Conservation (phyloP, 2,329 filamentous ascomycete genomes). For the Ophiosphaerella korrae region DNA sequence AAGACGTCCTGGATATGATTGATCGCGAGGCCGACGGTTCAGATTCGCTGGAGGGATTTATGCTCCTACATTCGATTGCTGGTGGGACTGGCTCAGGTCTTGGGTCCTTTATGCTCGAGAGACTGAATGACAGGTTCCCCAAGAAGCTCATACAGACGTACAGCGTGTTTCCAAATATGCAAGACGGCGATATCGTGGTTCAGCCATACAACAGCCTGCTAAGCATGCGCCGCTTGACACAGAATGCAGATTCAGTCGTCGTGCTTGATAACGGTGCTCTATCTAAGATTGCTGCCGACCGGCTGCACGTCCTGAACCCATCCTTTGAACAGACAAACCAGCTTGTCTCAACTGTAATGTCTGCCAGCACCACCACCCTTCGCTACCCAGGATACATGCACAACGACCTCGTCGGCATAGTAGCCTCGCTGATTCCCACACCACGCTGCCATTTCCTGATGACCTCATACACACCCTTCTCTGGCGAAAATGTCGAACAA, state of each 20-base stretch:
- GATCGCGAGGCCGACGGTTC: conserved; percentile 97
- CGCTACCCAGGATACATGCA: conserved; percentile 99
- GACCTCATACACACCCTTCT: conserved; percentile 98
- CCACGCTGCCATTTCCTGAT: conserved; percentile 97
- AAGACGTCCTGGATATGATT: conserved; percentile 99
- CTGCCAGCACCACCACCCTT: conserved; percentile 92
- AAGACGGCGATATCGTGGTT: conserved; percentile 89
- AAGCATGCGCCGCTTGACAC: conserved; percentile 85
- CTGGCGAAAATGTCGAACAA: conserved; percentile 92
- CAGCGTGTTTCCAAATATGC: conserved; percentile 95
- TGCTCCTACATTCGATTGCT: conserved; percentile 97
- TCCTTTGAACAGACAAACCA: conserved; percentile 98
- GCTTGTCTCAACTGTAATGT: conserved; percentile 95
- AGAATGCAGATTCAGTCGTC: conserved; percentile 97
- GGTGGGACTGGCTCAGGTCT: conserved; percentile 96
- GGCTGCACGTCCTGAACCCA: conserved; percentile 91
- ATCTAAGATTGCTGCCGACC: conserved; percentile 90
- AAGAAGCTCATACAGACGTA: conserved; percentile 99
- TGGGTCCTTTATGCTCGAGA: conserved; percentile 90
- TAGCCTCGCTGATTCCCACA: conserved; percentile 93
- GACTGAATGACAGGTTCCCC: conserved; percentile 94
- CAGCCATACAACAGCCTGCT: conserved; percentile 98
- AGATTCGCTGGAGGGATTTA: conserved; percentile 97
- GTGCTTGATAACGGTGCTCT: conserved; percentile 96
- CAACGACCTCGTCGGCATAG: conserved; percentile 96